Conservation (phyloP, 129 eudicot genomes). For the Cynara cardunculus region DNA sequence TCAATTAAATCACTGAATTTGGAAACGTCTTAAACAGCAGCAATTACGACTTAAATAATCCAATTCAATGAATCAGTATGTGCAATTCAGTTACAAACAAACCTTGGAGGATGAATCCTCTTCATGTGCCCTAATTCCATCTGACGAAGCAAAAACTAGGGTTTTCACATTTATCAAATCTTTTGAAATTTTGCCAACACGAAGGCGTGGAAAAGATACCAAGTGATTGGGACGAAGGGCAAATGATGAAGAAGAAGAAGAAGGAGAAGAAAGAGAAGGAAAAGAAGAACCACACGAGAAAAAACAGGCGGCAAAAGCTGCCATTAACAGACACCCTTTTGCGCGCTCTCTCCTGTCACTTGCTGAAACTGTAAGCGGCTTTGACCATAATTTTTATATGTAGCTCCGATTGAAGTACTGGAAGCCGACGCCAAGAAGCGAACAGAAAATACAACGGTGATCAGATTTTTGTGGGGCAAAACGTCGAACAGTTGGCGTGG, state of each 20-base stretch:
- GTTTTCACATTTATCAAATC: constrained; percentile 13
- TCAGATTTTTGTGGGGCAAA: constrained; percentile 11
- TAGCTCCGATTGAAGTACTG: neutral
- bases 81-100: neutral
- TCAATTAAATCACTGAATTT: neutral
- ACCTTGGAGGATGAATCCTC: constrained; percentile 69
- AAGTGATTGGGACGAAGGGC: constrained; percentile 5
- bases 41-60: neutral
- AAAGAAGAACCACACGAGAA: constrained; percentile 34
- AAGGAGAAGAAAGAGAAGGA: constrained; percentile 7
- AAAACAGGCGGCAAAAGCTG: constrained; percentile 53
- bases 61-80: neutral
- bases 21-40: neutral
- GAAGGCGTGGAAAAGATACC: constrained; percentile 19
- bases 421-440: neutral
- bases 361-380: neutral
- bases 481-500: constrained; percentile 8
- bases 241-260: constrained; percentile 26
- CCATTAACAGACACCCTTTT: constrained; percentile 44
- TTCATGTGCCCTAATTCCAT: constrained; percentile 21
- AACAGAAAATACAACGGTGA: neutral
- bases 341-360: constrained; percentile 23
- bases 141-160: constrained; percentile 54
- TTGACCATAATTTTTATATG: constrained; percentile 8
- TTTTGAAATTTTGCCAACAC: neutral